Evolutionary conservation across 2,329 filamentous ascomycete species (phyloP).

Genomic region (Scolecobasidium constrictum): DNA sequence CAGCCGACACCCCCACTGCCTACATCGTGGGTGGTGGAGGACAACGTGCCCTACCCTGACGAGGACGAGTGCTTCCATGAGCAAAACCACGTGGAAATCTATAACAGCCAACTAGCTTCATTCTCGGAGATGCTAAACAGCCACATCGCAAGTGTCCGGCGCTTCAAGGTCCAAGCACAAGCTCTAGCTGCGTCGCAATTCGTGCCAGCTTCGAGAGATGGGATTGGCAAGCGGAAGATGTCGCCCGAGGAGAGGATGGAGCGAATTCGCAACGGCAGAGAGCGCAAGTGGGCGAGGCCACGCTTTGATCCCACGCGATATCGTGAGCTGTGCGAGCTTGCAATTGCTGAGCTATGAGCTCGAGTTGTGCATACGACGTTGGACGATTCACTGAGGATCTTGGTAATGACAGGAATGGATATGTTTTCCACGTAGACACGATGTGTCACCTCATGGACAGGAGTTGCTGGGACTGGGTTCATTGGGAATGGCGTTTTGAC

Average conservation of each 20-base stretch:
- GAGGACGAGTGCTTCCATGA: neutral
- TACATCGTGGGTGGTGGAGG: neutral
- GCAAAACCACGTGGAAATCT: neutral
- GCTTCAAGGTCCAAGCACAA: neutral
- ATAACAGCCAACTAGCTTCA: neutral
- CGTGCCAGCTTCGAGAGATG: slow-evolving; percentile 2
- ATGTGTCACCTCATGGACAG: too few relatives aligned
- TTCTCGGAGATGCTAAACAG: slow-evolving; percentile 6
- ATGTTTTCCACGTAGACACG: too few relatives aligned
- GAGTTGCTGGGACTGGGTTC: too few relatives aligned
- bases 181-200: neutral
- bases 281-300: slow-evolving; percentile 1
- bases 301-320: slow-evolving; percentile 7
- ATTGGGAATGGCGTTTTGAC: too few relatives aligned
- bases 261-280: slow-evolving; percentile 1
- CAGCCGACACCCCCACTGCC: neutral
- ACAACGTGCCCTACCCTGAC: neutral
- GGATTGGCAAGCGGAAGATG: slow-evolving; percentile 4
- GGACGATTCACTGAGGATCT: too few relatives aligned
- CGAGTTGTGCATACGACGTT: too few relatives aligned
- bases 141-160: slow-evolving; percentile 5
- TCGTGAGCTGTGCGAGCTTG: slow-evolving; percentile 8
- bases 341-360: slow-evolving; percentile 8
- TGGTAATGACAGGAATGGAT: too few relatives aligned
- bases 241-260: slow-evolving; percentile 1